Conservation (phyloP, 106 monocot genomes). For the Allium sativum region DNA sequence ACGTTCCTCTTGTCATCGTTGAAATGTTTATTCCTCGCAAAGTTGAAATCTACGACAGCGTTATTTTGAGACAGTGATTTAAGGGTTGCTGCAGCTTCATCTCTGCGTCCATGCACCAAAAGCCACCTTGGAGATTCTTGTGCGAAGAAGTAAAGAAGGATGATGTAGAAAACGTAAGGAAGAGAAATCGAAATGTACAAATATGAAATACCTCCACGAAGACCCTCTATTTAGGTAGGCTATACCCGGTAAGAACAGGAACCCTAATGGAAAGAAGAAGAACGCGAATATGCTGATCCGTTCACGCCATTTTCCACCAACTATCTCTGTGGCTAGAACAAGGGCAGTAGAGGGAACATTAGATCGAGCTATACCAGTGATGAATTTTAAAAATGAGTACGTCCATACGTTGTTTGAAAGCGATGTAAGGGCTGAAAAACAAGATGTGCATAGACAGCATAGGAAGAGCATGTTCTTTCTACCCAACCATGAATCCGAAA, state of each 20-base stretch:
- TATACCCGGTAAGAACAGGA: constrained; percentile 19
- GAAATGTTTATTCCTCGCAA: neutral
- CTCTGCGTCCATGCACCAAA: constrained; percentile 1
- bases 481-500: constrained; percentile 22
- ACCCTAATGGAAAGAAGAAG: constrained; percentile 21
- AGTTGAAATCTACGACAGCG: neutral
- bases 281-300: constrained; percentile 14
- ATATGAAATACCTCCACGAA: constrained; percentile 30
- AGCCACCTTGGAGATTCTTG: constrained; percentile 30
- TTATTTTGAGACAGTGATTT: neutral
- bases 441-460: constrained; percentile 20
- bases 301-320: constrained; percentile 11
- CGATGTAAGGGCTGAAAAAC: constrained; percentile 8
- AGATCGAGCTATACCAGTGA: constrained; percentile 18
- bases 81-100: neutral
- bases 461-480: constrained; percentile 27
- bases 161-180: neutral
- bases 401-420: constrained; percentile 9
- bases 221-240: constrained; percentile 12
- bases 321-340: constrained; percentile 24
- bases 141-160: constrained; percentile 3
- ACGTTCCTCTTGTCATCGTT: neutral
- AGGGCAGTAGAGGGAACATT: constrained; percentile 14
- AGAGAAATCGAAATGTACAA: neutral
- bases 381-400: constrained; percentile 14